Evolutionary conservation across 495 filamentous ascomycete genomes (phyloP).

Genomic region (Tuber microsphaerosporum): DNA sequence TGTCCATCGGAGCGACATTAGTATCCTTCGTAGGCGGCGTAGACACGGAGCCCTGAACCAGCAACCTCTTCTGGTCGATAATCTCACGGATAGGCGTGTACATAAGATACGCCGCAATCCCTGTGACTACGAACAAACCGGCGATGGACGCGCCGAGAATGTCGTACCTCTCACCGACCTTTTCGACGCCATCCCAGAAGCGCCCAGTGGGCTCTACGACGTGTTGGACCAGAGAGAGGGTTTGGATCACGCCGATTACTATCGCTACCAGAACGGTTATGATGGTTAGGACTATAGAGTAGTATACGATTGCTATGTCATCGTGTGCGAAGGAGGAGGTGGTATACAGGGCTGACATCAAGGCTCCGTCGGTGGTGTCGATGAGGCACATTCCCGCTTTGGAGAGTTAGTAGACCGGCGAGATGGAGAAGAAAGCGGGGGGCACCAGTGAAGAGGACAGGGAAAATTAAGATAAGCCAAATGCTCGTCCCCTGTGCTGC

Average conservation of each 20-base stretch:
- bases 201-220: constrained; percentile 62
- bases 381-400: constrained; percentile 81
- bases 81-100: constrained; percentile 71
- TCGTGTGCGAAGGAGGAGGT: constrained; percentile 66
- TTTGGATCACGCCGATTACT: constrained; percentile 76
- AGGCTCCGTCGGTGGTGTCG: constrained; percentile 82
- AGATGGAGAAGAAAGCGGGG: neutral
- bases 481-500: constrained; percentile 76
- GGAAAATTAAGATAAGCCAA: constrained; percentile 93
- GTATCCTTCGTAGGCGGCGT: neutral
- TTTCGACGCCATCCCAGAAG: constrained; percentile 82
- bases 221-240: constrained; percentile 67
- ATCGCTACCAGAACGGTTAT: constrained; percentile 83
- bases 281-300: constrained; percentile 79
- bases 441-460: constrained; percentile 76
- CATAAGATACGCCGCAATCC: constrained; percentile 58
- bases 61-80: constrained; percentile 47
- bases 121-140: constrained; percentile 71
- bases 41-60: neutral
- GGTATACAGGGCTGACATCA: constrained; percentile 93
- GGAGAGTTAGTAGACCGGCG: neutral
- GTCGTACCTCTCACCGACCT: constrained; percentile 73
- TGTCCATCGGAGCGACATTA: neutral
- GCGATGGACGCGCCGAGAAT: constrained; percentile 80
- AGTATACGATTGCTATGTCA: constrained; percentile 80